Base-by-base conservation (phyloP, 805 yeast genomes). In the Barnettozyma sucrosica region DNA sequence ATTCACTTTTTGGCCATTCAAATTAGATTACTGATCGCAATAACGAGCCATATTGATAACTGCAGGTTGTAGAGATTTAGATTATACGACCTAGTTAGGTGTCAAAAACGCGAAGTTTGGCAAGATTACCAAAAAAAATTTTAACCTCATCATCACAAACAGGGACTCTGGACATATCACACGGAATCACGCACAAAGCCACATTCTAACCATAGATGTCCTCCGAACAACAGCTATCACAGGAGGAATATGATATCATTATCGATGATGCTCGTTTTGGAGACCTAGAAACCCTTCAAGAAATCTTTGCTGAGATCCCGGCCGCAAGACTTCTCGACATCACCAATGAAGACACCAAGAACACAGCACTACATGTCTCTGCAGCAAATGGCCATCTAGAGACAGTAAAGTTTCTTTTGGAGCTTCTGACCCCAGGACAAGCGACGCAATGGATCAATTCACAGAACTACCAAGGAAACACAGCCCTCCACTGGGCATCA, bases 401-500 rank as follows among this genome's bases (percentile, higher is more conserved):
- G 26, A 79, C 82, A 4, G 77, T 86, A 23, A 66, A 76, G 57
- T 85, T 75, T 56, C 64, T 89, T 23, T 61, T 89, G 28, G 68
- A 76, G 0, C 59, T 79, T 25, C 49, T 81, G 5, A 58, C 74
- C 1, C 64, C 69, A 28, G 68, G 64, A 7, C 74, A 79, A 9
- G 78, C 79, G 14, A 65, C 62, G n/a, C 52, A 55, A 14, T 65
- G 77, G 36, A 74, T 80, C 18, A 75, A 79, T 51, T 59, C 66
- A 18, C 73, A 70, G 47, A 93, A 93, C 62, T 85, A 79, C 43
- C 79, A 85, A 19, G 99, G 98, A 2, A 93, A 93, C 64, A 90
- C 99, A 0, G 85, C 98, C 1, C 72, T 93, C 53, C 98, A 93
- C 64, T 93, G 99, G 99, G 97, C 98, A 0, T 77, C 95, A 0